Evolutionary conservation across 129 eudicot genomes (phyloP).

Genomic region (Cynara cardunculus): DNA sequence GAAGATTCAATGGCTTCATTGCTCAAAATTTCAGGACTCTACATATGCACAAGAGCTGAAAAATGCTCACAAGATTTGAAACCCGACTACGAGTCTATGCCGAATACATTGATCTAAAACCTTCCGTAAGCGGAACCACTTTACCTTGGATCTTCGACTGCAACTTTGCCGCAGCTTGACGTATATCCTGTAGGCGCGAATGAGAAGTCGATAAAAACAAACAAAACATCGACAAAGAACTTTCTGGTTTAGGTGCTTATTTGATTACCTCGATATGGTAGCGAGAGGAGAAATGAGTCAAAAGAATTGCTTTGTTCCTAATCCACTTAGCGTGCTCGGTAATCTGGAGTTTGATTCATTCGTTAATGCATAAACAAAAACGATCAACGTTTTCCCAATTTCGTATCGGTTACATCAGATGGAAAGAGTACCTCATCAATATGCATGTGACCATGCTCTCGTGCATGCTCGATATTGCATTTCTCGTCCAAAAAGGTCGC

Average conservation of each 20-base stretch:
- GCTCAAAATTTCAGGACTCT: conserved; percentile 3
- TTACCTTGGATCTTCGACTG: conserved; percentile 70
- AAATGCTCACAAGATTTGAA: background rate
- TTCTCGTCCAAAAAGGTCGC: conserved; percentile 91
- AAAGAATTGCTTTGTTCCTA: conserved; percentile 64
- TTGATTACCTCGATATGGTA: conserved; percentile 80
- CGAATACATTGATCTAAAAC: conserved; percentile 68
- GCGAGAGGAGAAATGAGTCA: conserved; percentile 96
- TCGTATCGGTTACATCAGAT: background rate
- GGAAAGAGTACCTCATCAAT: conserved; percentile 61
- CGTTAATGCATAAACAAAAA: background rate
- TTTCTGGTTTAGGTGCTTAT: background rate
- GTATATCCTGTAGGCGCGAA: conserved; percentile 59
- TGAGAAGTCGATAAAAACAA: background rate
- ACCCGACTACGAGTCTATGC: conserved; percentile 25
- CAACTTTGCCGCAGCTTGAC: conserved; percentile 70
- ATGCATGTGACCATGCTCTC: conserved; percentile 96
- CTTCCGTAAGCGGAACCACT: conserved; percentile 83
- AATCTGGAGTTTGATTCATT: conserved; percentile 51
- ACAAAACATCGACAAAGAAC: too few relatives aligned
- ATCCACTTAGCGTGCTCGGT: conserved; percentile 85
- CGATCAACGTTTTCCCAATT: background rate
- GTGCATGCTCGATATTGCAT: conserved; percentile 72
- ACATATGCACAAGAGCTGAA: conserved; percentile 17
- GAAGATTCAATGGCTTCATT: conserved; percentile 9